A percentile compares a stretch with the other conserved stretches of the same genome.
These are phyloP conservation scores for Ophiostoma quercus DNA, from an alignment of 2,329 filamentous ascomycete genomes.

Conservation along the genomic window DNA sequence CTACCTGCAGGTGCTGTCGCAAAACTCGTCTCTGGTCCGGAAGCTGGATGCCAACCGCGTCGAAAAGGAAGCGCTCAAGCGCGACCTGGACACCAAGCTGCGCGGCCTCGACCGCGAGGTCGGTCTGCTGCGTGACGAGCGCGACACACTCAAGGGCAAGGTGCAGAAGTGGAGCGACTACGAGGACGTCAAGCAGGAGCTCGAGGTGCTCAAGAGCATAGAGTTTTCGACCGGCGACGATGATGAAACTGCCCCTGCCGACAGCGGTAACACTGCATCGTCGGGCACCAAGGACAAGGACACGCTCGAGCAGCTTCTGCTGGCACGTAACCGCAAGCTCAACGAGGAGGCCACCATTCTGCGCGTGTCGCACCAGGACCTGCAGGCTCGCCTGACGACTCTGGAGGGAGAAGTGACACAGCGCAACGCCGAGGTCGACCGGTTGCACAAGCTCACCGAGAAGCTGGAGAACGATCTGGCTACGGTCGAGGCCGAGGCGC, in stretches of 20 bases:
- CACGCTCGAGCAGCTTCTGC: conserved; percentile 80
- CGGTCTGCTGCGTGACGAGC: conserved; percentile 68
- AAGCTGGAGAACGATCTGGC: conserved; percentile 90
- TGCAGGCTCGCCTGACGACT: conserved; percentile 71
- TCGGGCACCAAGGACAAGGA: conserved; percentile 62
- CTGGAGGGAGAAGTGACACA: conserved; percentile 78
- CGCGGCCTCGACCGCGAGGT: conserved; percentile 76
- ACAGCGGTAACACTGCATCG: conserved; percentile 29
- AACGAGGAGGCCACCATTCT: conserved; percentile 89
- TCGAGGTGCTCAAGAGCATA: conserved; percentile 95
- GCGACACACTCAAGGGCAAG: conserved; percentile 72
- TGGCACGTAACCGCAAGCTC: conserved; percentile 94
- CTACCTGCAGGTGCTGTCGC: conserved; percentile 81
- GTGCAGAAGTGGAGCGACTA: conserved; percentile 90
- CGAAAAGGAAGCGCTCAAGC: conserved; percentile 76
- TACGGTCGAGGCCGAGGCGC: conserved; percentile 76
- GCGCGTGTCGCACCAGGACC: conserved; percentile 87
- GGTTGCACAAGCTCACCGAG: conserved; percentile 74
- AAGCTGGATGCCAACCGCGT: conserved; percentile 79
- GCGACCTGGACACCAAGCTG: conserved; percentile 68
- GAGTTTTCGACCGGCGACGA: conserved; percentile 91
- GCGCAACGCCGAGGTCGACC: conserved; percentile 81
- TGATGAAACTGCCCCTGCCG: conserved; percentile 52
- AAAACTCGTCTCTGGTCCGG: conserved; percentile 86
- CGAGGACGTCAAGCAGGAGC: conserved; percentile 90